Evolutionary conservation across 176 grass and related monocot genomes (phyloP), one percentile per base, ranked within the genome.

Genomic region (Musa schizocarpa): DNA sequence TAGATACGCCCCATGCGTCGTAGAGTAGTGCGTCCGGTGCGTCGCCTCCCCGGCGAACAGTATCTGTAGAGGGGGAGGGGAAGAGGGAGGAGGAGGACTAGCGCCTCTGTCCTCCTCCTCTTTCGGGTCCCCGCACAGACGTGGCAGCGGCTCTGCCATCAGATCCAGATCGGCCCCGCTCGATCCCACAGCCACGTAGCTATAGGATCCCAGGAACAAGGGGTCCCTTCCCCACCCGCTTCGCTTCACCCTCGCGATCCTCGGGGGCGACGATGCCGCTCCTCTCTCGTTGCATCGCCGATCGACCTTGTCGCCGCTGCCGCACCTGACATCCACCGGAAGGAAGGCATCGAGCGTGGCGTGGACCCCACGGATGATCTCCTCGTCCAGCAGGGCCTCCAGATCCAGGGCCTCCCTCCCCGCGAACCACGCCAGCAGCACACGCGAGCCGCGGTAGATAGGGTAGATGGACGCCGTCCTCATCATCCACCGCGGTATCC

Each of bases 1-100:
- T 34, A 85, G 74, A 87, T 90, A 93, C 66, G 93, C 90, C 2
- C 87, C 93, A 81, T 97, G 90, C 25, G 87, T 90, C 24, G 90
- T 97, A 13, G 93, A 97, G 68, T 93, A 97, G 69, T 90, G 89
- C 74, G 81, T 85, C 71, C 90, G 77, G 79, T 97, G 93, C 22
- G 93, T 97, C 67, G 93, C 93, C 83, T 97, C 93, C 73, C 93
- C 93, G 22, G 83, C 90, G 86, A 93, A 97, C 61, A 97, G 70
- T 17, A 97, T 59, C 55, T 87, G 81, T 22, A 58, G 78, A 53
- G 82, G 63, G 71, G 75, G 52, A 74, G 9, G 22, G 17, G 52
- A 21, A 10, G 71, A 51, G 2, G 51, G 34, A 34, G 34, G 27
- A 29, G 27, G 34, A 34, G 34, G 34, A 43, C 34, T 43, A 5